These are phyloP conservation scores for Cryphonectria nitschkei DNA, from an alignment of 2,329 filamentous ascomycete species.

Conservation along the genomic window DNA sequence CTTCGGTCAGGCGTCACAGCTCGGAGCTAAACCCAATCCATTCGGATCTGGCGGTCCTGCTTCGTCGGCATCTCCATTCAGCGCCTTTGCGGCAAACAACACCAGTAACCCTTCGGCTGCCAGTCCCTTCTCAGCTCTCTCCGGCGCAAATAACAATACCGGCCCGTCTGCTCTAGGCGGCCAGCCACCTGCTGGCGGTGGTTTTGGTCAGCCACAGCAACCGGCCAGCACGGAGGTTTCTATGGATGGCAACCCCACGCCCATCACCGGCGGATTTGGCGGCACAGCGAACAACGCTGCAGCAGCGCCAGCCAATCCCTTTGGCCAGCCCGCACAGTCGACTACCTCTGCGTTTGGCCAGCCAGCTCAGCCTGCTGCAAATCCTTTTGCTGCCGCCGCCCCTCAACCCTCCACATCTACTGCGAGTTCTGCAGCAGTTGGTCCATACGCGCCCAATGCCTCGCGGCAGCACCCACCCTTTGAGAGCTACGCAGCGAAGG, in stretches of 20 bases:
- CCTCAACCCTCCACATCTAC: slow-evolving; percentile 7
- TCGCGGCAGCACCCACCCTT: slow-evolving; percentile 38
- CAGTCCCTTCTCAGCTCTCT: slow-evolving; percentile 29
- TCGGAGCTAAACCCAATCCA: slow-evolving; percentile 40
- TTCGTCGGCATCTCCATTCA: slow-evolving; percentile 34
- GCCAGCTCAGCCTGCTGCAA: slow-evolving; percentile 31
- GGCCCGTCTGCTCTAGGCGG: slow-evolving; percentile 30
- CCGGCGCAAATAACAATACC: slow-evolving; percentile 16
- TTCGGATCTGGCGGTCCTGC: slow-evolving; percentile 31
- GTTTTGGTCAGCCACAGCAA: slow-evolving; percentile 29
- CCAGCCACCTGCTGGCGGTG: slow-evolving; percentile 27
- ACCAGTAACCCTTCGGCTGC: slow-evolving; percentile 11
- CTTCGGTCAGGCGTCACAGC: slow-evolving; percentile 43
- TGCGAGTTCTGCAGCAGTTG: background rate
- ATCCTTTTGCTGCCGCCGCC: slow-evolving; percentile 19
- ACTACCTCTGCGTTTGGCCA: slow-evolving; percentile 30
- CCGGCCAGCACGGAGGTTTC: slow-evolving; percentile 23
- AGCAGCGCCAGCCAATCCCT: slow-evolving; percentile 19
- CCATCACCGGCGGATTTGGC: slow-evolving; percentile 33
- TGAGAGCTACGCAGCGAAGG: slow-evolving; percentile 35
- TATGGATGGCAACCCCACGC: slow-evolving; percentile 24
- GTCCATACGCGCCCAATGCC: slow-evolving; percentile 34
- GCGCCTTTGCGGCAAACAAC: slow-evolving; percentile 17
- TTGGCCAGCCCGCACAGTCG: slow-evolving; percentile 33
- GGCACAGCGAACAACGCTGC: slow-evolving; percentile 18